Evolutionary conservation across 306 rosid genomes (phyloP), one percentile per base, ranked within the genome.

Genomic region (Prunus padus): DNA sequence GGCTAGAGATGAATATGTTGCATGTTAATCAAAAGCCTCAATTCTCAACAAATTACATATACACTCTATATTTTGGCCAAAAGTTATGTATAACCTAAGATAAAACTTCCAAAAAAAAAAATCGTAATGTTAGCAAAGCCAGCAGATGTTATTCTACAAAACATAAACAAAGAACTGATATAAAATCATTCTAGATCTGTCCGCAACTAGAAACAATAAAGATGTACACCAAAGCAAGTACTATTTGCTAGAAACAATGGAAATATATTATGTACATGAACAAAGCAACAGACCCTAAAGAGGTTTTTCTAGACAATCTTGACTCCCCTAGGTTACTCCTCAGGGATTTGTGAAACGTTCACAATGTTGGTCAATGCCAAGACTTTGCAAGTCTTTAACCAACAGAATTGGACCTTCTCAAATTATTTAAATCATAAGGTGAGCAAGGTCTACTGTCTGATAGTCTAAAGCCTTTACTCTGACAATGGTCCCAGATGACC

Each of bases 81-180:
- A 9, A 8, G 61, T 55, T 55, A 18, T 61, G 50, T 14, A 18
- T 40, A 22, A 50, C n/a, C n/a, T n/a, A n/a, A n/a, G 44, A 50
- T 26, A 50, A 10, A 69, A 18, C 60, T 50, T 28, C 28, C n/a
- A 10, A 26, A 14, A 55, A 55, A 25, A 18, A 75, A 78, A 55
- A n/a, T 62, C 33, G 22, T 30, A 64, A 13, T 47, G 69, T 69
- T 22, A 13, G 76, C 77, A 72, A 62, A 61, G 51, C 80, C 46
- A 69, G 72, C 69, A 60, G n/a, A 73, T 45, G 40, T 63, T 20
- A 23, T 23, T 5, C 42, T 28, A 16, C 28, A 61, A 4, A 31
- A 28, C 20, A 61, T 9, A 51, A 51, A 73, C 40, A 45, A 28
- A 18, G 33, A 45, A 50, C 8, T 67, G 50, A 76, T 26, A 23